Evolutionary conservation across 768 basidiomycete species (phyloP), one percentile per base, ranked within the genome.

Genomic region (Boletus reticulatus): DNA sequence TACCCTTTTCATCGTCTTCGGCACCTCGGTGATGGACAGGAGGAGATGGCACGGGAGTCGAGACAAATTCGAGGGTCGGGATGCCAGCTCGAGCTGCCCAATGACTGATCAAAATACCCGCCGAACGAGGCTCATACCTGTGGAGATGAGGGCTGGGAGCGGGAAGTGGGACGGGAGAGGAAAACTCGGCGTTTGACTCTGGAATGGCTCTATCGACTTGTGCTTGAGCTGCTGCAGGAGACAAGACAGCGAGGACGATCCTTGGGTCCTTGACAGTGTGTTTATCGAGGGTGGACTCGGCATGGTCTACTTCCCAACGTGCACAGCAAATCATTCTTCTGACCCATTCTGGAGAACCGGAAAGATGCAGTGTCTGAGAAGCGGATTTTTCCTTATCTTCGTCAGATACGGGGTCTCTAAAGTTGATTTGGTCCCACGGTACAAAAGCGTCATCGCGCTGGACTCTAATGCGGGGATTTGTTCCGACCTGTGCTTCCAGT

Each of bases 391-490:
- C 55, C 51, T 68, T 66, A 19, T 67, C 61, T 36, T 67, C 58
- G 10, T 65, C 62, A 19, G 48, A 38, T 29, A 55, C 20, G 44
- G 62, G 66, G 36, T 80, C 78, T 43, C 70, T 73, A 72, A 88
- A 84, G 4, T 72, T 60, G 53, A 93, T 87, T 53, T 76, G 72
- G 69, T 92, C 90, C 91, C 91, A 94, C 27, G 81, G 82, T 31
- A 92, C 85, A 67, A 86, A 92, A 1, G 89, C 92, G 43, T 89
- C 85, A 62, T 93, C 91, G 29, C 83, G 79, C 71, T 92, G 92
- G 17, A 93, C 89, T 10, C 84, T 80, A 50, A 93, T 89, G 57
- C 90, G 86, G 4, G 85, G 80, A 65, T 93, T 92, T 22, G 83
- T 80, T 32, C 92, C 92, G 38, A 94, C 90, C 70, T 92, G 88